Evolutionary conservation across 2,329 filamentous ascomycete genomes (phyloP), one percentile per base, ranked within the genome.

Genomic region (Parastagonospora avenae): DNA sequence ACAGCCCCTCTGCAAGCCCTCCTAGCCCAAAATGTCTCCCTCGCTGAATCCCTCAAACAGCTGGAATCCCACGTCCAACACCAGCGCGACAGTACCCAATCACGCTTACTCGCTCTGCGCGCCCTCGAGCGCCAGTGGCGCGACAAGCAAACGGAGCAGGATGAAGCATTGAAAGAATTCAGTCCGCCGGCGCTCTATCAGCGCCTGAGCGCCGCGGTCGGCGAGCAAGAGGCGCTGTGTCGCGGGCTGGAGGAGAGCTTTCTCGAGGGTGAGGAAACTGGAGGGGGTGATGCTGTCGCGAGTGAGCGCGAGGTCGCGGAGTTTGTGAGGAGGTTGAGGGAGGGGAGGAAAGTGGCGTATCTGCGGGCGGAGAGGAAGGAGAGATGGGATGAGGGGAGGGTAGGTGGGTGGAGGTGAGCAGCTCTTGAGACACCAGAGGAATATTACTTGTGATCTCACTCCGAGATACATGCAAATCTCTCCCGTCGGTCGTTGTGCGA

Each of bases 301-400:
- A 86, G 83, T 19, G 92, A 96, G 76, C 85, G 90, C 67, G 94
- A 97, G 75, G 86, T 89, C 24, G 79, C 82, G 2, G 93, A 97
- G 53, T 97, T 94, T 86, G 85, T 96, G 15, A 82, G 87, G 65
- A 79, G 89, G 64, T 89, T 96, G 58, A 82, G 91, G 61, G 92
- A 93, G 62, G 90, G 89, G 8, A 90, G 87, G 69, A 89, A 89
- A 62, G 77, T 89, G 50, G 87, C 88, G 55, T 95, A 94, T 67
- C 79, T 92, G 46, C 82, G 94, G 50, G 86, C 88, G 67, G 94
- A 97, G 78, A 84, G 91, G 60, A 96, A 92, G 74, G 89, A 92
- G 66, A 83, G 94, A 63, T 97, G 94, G 94, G 94, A 97, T 71
- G 93, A 97, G 75, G 92, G 93, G 19, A 82, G 93, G 60, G 93